Base-by-base conservation (phyloP, 176 grass and related monocot species). In the Paspalum notatum region DNA sequence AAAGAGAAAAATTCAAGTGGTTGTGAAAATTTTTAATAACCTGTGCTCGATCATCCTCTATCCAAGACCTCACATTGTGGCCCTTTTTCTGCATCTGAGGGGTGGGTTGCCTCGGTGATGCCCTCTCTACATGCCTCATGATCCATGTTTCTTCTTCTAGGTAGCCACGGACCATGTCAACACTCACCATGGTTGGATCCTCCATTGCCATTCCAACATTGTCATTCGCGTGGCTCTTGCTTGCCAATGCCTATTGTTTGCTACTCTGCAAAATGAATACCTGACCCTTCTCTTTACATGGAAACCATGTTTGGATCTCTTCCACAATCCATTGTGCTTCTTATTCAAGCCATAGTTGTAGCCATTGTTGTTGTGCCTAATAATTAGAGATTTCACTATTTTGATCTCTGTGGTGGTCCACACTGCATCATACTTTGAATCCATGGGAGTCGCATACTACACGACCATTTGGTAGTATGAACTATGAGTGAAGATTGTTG, bases 11-110 rank as follows among this genome's bases (percentile, higher is more conserved):
- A 32, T 2, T 3, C 32, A 32, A 32, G 32, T 70, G 26, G 26
- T 14, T 50, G 39, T 17, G 15, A 27, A 68, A 12, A 32, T 32
- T 27, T 32, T 27, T 9, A 71, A 54, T 42, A 46, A 82, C 79
- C 55, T 87, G 72, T 87, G 85, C 42, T 87, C 85, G 0, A n/a
- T n/a, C n/a, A n/a, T 76, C 27, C 0, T 0, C 27, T 1, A n/a
- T 60, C 85, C 85, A 87, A 70, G 62, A 81, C 18, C 62, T 81
- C 42, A 51, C 15, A 6, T 25, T 8, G 20, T 45, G 7, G 1
- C 9, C 18, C 37, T 17, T 74, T 54, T 42, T 17, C 1, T 37
- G 3, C 32, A 32, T 37, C 5, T 21, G 32, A 40, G 2, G 2
- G 22, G 72, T 2, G 1, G 10, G 20, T 11, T 13, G 37, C 11